Percentiles rank a stretch among this genome's conserved stretches.
Conservation (phyloP, 495 filamentous ascomycete genomes). For the Jackrogersella minutella region DNA sequence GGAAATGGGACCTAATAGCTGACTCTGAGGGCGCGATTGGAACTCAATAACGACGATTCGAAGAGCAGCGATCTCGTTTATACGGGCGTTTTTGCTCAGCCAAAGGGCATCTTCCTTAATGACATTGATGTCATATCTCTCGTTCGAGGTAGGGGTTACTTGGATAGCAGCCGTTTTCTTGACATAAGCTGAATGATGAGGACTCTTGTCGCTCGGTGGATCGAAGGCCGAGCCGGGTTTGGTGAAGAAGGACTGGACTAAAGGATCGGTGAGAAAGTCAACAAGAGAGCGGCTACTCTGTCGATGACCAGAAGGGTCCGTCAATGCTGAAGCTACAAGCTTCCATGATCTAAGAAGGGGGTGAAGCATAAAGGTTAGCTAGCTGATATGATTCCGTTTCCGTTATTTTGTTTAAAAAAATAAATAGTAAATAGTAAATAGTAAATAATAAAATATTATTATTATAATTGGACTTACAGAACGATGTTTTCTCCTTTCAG, state of each 20-base stretch:
- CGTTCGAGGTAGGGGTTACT: constrained; percentile 72
- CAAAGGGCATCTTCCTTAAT: constrained; percentile 87
- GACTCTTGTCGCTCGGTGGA: constrained; percentile 51
- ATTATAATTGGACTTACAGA: constrained; percentile 45
- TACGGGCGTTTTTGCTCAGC: constrained; percentile 76
- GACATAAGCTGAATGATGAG: constrained; percentile 68
- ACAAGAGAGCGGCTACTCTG: constrained; percentile 60
- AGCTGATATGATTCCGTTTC: not conserved
- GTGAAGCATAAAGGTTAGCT: constrained; percentile 37
- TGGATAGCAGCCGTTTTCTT: constrained; percentile 92
- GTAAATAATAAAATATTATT: not conserved
- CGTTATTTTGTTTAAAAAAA: no score
- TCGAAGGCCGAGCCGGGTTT: constrained; percentile 70
- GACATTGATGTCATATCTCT: constrained; percentile 75
- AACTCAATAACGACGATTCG: constrained; percentile 83
- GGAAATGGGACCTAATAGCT: constrained; percentile 70
- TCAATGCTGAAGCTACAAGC: constrained; percentile 70
- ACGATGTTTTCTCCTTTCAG: constrained; percentile 54
- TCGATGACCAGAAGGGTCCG: constrained; percentile 58
- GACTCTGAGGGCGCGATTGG: constrained; percentile 72
- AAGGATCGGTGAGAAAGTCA: constrained; percentile 71
- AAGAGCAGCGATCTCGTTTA: constrained; percentile 85
- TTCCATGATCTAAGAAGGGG: constrained; percentile 73
- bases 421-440: no score
- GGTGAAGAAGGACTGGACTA: constrained; percentile 70